A percentile compares a stretch with the other conserved stretches of the same genome.
phyloP scores from a whole-genome alignment of 768 basidiomycete genomes.

The Boletus barrowsii region DNA sequence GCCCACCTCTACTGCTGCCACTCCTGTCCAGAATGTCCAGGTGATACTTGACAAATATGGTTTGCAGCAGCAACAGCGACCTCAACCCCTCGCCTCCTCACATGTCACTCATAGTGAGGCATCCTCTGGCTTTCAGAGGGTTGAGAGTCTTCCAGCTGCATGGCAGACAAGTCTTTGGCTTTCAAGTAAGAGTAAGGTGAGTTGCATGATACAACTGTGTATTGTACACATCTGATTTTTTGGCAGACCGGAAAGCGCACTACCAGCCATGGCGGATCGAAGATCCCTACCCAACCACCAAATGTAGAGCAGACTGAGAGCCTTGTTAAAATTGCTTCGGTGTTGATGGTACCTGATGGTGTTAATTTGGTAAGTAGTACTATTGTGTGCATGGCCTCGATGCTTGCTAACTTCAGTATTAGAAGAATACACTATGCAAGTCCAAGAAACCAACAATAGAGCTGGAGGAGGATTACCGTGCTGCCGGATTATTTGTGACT shows the following conservation, averaged over 20 bases:
- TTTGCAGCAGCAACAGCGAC: background rate
- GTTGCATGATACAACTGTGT: no score
- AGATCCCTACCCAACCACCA: no score
- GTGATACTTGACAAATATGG: background rate
- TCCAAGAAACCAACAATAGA: background rate
- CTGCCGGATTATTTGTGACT: background rate
- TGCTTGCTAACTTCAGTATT: background rate
- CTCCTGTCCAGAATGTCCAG: background rate
- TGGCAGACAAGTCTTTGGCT: no score
- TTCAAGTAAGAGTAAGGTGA: no score
- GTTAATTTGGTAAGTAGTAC: background rate
- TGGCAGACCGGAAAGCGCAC: background rate
- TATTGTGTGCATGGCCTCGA: background rate
- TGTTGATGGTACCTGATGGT: slow-evolving; percentile 3
- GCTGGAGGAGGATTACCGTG: background rate
- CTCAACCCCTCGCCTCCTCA: background rate
- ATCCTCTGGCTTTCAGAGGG: background rate
- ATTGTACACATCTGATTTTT: background rate
- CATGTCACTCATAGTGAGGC: background rate
- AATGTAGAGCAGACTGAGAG: background rate
- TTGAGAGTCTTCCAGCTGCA: no score
- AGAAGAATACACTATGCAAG: background rate
- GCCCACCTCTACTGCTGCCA: background rate
- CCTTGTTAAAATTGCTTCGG: background rate
- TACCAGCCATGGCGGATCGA: background rate